These are phyloP conservation scores for Aeschynomene evenia DNA, from an alignment of 306 rosid genomes.

Conservation along the genomic window DNA sequence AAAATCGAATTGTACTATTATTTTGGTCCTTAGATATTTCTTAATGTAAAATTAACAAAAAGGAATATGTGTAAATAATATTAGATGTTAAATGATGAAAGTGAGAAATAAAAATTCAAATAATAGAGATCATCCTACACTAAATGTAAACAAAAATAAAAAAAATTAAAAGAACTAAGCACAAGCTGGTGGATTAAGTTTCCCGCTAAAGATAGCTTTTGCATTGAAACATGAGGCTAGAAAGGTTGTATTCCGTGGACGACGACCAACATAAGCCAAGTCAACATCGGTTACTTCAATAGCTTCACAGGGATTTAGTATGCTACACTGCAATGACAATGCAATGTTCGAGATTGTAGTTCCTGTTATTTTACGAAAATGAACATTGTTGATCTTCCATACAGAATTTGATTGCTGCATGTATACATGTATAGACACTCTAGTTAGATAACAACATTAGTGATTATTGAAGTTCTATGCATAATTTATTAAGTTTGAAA, in stretches of 20 bases:
- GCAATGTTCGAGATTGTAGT: conserved; percentile 43
- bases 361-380: conserved; percentile 60
- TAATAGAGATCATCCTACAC: not conserved
- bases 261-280: conserved; percentile 30
- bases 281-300: conserved; percentile 47
- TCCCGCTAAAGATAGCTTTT: conserved; percentile 40
- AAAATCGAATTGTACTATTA: no score
- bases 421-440: not conserved
- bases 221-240: conserved; percentile 49
- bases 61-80: not conserved
- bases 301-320: conserved; percentile 41
- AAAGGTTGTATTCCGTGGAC: not conserved
- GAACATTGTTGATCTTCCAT: conserved; percentile 60
- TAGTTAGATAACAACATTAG: no score
- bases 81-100: not conserved
- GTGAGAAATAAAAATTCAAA: not conserved
- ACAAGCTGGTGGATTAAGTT: conserved; percentile 49
- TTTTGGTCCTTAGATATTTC: no score
- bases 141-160: not conserved
- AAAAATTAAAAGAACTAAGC: not conserved
- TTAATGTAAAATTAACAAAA: no score
- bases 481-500: no score
- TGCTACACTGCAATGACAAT: conserved; percentile 56
- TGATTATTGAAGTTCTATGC: no score
- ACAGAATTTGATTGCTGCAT: conserved; percentile 40